phyloP scores from a whole-genome alignment of 2,329 filamentous ascomycete genomes.

The Epichloe bromicola region DNA sequence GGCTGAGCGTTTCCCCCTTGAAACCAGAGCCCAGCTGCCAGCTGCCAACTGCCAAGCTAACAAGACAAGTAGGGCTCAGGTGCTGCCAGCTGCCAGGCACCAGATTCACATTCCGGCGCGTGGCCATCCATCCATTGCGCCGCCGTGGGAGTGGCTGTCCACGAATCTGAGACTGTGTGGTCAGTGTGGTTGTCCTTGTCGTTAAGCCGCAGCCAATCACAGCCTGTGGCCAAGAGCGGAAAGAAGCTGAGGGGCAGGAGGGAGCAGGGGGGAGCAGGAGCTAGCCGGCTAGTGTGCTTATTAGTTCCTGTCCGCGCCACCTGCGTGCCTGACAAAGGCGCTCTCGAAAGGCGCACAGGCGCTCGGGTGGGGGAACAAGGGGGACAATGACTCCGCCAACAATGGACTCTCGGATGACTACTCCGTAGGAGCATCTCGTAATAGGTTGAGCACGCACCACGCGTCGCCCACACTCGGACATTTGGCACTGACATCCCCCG shows the following conservation, averaged over 20 bases:
- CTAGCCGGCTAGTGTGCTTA: no score
- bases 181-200: neutral
- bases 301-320: no score
- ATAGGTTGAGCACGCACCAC: neutral
- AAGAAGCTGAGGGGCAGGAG: neutral
- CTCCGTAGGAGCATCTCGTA: no score
- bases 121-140: neutral
- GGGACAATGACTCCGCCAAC: neutral
- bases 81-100: no score
- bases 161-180: conserved; percentile 4
- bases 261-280: neutral
- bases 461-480: neutral
- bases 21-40: no score
- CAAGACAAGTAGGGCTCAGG: no score
- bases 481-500: neutral
- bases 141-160: neutral
- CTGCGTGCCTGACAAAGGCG: conserved; percentile 2
- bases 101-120: neutral
- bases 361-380: no score
- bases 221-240: neutral
- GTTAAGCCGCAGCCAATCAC: conserved; percentile 5
- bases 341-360: neutral
- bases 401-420: no score
- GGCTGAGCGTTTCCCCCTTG: no score
- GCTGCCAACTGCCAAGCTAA: no score